Evolutionary conservation across 73 alveolate species (phyloP).

Genomic region (Paramecium octaurelia): DNA sequence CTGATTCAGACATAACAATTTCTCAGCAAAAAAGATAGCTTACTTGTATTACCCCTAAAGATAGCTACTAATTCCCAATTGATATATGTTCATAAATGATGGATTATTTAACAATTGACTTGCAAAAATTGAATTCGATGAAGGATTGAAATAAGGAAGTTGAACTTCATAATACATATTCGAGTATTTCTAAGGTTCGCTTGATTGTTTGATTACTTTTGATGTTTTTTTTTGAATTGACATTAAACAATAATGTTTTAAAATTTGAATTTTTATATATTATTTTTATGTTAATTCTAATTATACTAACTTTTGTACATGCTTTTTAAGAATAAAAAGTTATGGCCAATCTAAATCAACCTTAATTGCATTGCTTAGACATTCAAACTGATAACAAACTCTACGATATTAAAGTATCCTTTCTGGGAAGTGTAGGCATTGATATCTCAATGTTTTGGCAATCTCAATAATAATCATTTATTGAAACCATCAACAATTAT

Average conservation of each 20-base stretch:
- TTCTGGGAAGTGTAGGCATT: not conserved
- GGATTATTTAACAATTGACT: slow-evolving; percentile 11
- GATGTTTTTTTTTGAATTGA: slow-evolving; percentile 28
- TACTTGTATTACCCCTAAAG: not conserved
- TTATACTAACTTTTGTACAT: not conserved
- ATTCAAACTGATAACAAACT: not conserved
- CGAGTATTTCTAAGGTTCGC: not conserved
- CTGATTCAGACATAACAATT: not conserved
- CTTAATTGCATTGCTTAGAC: not conserved
- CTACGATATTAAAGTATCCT: not conserved
- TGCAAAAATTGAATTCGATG: not conserved
- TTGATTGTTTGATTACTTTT: not conserved
- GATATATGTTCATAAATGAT: slow-evolving; percentile 6
- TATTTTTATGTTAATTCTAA: not conserved
- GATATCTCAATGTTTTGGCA: not conserved
- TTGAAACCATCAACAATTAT: not conserved
- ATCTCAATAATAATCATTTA: not conserved
- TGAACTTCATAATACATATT: slow-evolving; percentile 19
- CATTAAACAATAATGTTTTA: not conserved
- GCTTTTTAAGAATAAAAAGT: not conserved
- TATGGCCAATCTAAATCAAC: not conserved
- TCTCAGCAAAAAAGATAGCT: slow-evolving; percentile 41
- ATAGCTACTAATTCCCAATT: slow-evolving; percentile 9
- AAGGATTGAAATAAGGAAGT: slow-evolving; percentile 14
- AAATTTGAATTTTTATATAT: not conserved